These are phyloP conservation scores for Lagenidium giganteum DNA, from an alignment of 352 stramenopile genomes.

Conservation along the genomic window DNA sequence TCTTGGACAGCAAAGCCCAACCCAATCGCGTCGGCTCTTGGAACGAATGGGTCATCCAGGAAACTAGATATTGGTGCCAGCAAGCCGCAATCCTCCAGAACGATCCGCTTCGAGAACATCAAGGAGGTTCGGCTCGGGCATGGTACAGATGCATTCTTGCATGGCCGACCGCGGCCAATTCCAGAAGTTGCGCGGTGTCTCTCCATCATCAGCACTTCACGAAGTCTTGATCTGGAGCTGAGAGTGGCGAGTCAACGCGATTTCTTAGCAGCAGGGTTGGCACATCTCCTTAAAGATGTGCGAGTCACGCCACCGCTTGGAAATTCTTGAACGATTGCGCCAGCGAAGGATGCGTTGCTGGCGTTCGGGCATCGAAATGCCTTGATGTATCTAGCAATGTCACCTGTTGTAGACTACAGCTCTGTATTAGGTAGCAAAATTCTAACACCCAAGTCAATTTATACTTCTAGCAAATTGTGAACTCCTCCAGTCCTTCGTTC, in stretches of 20 bases:
- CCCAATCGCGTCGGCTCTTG: not conserved
- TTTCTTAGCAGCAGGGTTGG: slow-evolving; percentile 39
- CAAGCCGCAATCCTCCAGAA: slow-evolving; percentile 5
- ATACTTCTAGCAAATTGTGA: no score
- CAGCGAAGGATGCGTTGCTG: no score
- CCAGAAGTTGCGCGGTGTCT: slow-evolving; percentile 26
- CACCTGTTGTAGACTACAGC: no score
- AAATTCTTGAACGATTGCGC: no score
- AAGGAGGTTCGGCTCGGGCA: slow-evolving; percentile 31
- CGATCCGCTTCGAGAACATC: slow-evolving; percentile 36
- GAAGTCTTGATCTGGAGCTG: slow-evolving; percentile 45
- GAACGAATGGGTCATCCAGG: slow-evolving; percentile 6
- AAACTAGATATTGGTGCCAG: no score
- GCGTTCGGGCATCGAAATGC: no score
- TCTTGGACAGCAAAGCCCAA: slow-evolving; percentile 30
- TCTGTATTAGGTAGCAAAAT: no score
- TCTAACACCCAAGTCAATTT: slow-evolving; percentile 2
- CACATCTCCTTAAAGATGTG: no score
- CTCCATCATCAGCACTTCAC: slow-evolving; percentile 37
- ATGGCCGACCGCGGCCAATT: slow-evolving; percentile 16
- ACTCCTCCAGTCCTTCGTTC: slow-evolving; percentile 41
- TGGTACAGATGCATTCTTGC: slow-evolving; percentile 33
- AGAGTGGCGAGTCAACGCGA: slow-evolving; percentile 31
- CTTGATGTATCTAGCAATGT: no score
- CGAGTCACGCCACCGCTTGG: slow-evolving; percentile 9